Percentiles rank a stretch among this genome's conserved stretches.
These are phyloP conservation scores for Yarrowia phangngaensis DNA, from an alignment of 805 yeast genomes.

Conservation along the genomic window DNA sequence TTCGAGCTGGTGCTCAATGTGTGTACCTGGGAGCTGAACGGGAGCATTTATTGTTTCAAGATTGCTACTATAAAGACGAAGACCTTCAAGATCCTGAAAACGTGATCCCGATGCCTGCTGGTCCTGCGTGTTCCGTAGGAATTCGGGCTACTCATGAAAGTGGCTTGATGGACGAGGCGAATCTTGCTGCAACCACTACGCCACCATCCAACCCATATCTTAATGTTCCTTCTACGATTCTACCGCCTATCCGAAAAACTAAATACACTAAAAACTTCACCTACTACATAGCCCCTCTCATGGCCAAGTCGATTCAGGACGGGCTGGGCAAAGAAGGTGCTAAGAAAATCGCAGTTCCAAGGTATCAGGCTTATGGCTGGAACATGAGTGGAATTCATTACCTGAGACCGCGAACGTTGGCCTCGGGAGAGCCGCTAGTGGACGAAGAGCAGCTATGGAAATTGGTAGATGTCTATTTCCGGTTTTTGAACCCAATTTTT, in stretches of 20 bases:
- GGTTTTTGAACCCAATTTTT: slow-evolving; percentile 51
- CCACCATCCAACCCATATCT: slow-evolving; percentile 7
- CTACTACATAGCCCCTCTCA: slow-evolving; percentile 22
- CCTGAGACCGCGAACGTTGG: slow-evolving; percentile 36
- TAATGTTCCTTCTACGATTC: slow-evolving; percentile 13
- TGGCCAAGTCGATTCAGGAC: slow-evolving; percentile 24
- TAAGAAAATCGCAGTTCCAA: slow-evolving; percentile 44
- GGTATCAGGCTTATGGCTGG: slow-evolving; percentile 64
- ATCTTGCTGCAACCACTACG: too few relatives aligned
- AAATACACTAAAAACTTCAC: slow-evolving; percentile 23
- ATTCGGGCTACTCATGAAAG: slow-evolving; percentile 16
- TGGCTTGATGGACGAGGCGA: slow-evolving; percentile 1
- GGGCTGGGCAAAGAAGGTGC: slow-evolving; percentile 23
- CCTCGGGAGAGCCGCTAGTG: slow-evolving; percentile 34
- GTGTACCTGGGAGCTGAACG: slow-evolving; percentile 27
- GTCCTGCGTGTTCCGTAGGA: slow-evolving; percentile 7
- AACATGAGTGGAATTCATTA: slow-evolving; percentile 59
- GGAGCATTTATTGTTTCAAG: slow-evolving; percentile 23
- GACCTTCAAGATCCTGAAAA: slow-evolving; percentile 7
- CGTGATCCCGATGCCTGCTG: slow-evolving; percentile 9
- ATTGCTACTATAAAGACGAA: slow-evolving; percentile 24
- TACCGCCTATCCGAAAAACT: slow-evolving; percentile 12
- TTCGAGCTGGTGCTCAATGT: slow-evolving; percentile 37
- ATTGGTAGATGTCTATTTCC: slow-evolving; percentile 44
- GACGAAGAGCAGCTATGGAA: slow-evolving; percentile 32